These are phyloP conservation scores for Helotiales sp. DNA, from an alignment of 2,329 filamentous ascomycete species.

Conservation along the genomic window DNA sequence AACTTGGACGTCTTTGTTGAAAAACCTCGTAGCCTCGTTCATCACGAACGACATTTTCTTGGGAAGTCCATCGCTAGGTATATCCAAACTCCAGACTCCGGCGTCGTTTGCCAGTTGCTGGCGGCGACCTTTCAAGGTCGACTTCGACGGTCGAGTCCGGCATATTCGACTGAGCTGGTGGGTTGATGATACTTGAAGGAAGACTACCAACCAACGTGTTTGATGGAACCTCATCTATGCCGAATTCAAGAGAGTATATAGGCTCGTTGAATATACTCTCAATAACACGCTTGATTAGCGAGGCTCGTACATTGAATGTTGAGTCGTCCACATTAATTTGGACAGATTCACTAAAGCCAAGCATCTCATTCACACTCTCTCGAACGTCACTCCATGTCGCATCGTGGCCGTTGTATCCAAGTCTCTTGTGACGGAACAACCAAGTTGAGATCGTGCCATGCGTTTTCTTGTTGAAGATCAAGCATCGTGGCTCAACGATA, in stretches of 20 bases:
- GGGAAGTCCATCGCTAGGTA: too few relatives aligned
- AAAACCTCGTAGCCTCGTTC: too few relatives aligned
- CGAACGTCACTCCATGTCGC: background rate
- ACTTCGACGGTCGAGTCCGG: too few relatives aligned
- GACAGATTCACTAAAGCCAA: background rate
- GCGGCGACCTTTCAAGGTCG: too few relatives aligned
- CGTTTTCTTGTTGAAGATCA: background rate
- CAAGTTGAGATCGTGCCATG: background rate
- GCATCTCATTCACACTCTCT: background rate
- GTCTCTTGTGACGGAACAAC: constrained; percentile 8
- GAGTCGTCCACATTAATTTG: background rate
- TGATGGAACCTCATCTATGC: background rate
- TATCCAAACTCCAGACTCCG: too few relatives aligned
- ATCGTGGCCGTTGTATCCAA: constrained; percentile 4
- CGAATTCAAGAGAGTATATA: constrained; percentile 4
- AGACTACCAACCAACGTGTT: too few relatives aligned
- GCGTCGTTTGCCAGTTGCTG: too few relatives aligned
- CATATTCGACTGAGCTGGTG: too few relatives aligned
- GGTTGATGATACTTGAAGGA: too few relatives aligned
- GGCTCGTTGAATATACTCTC: background rate
- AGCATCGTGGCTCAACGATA: background rate
- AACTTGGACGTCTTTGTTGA: too few relatives aligned
- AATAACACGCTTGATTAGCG: background rate
- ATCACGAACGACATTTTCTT: too few relatives aligned
- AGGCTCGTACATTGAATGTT: background rate